These are phyloP conservation scores for Fonsecaea monophora DNA, from an alignment of 2,329 filamentous ascomycete species.

Conservation along the genomic window DNA sequence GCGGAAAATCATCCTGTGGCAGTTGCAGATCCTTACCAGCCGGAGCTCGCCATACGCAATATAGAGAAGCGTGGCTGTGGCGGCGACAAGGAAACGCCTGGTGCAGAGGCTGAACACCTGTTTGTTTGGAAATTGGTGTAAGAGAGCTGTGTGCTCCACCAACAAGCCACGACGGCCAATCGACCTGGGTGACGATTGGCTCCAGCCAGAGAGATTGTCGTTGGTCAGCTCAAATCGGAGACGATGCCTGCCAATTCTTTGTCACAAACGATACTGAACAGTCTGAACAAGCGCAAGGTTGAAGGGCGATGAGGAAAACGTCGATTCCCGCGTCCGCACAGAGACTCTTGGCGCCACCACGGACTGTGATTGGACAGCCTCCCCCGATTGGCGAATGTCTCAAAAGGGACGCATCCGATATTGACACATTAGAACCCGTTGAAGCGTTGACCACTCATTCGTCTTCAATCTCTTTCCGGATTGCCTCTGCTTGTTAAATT, in stretches of 20 bases:
- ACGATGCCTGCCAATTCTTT: neutral
- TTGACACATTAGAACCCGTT: conserved; percentile 11
- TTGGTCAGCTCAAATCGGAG: neutral
- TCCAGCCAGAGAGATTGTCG: neutral
- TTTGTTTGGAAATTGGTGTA: neutral
- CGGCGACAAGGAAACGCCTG: conserved; percentile 5
- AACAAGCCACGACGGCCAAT: neutral
- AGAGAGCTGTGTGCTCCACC: neutral
- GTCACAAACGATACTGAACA: neutral
- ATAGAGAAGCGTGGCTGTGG: neutral
- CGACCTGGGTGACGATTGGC: neutral
- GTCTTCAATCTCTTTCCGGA: neutral
- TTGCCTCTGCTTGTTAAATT: neutral
- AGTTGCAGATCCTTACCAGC: conserved; percentile 13
- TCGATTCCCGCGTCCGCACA: neutral
- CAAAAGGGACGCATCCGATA: conserved; percentile 19
- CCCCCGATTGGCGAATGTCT: conserved; percentile 6
- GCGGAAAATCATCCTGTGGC: conserved; percentile 3
- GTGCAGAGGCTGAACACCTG: neutral
- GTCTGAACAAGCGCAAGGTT: neutral
- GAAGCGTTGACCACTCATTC: conserved; percentile 9
- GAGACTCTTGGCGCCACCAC: conserved; percentile 9
- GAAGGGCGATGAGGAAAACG: neutral
- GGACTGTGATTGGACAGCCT: conserved; percentile 17
- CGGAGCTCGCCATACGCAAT: conserved; percentile 11